Evolutionary conservation across 768 basidiomycete species (phyloP).

Genomic region (Daedaleopsis sinensis): DNA sequence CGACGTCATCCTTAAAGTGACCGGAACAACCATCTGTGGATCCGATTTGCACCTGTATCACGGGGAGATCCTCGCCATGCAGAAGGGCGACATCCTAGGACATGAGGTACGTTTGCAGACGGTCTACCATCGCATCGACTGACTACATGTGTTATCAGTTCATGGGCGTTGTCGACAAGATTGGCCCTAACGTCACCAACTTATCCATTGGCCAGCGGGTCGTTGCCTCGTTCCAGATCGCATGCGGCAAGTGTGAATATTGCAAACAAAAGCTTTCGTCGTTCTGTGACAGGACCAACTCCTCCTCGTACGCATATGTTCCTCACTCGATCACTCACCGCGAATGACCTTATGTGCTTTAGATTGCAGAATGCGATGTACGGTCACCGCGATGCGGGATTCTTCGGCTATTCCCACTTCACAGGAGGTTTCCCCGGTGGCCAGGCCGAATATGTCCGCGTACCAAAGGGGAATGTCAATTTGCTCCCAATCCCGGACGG

Average conservation of each 20-base stretch:
- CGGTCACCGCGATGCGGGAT: constrained; percentile 68
- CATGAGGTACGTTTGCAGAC: constrained; percentile 51
- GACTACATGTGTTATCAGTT: constrained; percentile 38
- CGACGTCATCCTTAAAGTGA: constrained; percentile 76
- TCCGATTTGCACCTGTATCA: constrained; percentile 68
- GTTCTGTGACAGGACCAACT: constrained; percentile 75
- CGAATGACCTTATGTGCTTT: not conserved
- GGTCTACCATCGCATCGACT: not conserved
- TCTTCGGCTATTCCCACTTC: constrained; percentile 74
- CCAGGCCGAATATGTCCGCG: constrained; percentile 75
- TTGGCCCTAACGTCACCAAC: constrained; percentile 66
- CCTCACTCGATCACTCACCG: not conserved
- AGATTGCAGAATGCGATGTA: constrained; percentile 62
- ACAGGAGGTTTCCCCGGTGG: constrained; percentile 76
- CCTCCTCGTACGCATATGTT: constrained; percentile 48
- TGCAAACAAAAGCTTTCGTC: constrained; percentile 75
- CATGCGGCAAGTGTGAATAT: constrained; percentile 71
- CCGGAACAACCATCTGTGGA: constrained; percentile 62
- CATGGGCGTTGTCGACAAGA: constrained; percentile 69
- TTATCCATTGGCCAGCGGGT: constrained; percentile 68
- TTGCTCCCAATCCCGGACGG: constrained; percentile 68
- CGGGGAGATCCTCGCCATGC: constrained; percentile 67
- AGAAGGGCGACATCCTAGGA: constrained; percentile 76
- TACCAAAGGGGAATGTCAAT: constrained; percentile 74
- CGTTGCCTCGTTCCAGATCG: constrained; percentile 79